Conservation (phyloP, 148 eudicot species). For the Vaccinium corymbosum region DNA sequence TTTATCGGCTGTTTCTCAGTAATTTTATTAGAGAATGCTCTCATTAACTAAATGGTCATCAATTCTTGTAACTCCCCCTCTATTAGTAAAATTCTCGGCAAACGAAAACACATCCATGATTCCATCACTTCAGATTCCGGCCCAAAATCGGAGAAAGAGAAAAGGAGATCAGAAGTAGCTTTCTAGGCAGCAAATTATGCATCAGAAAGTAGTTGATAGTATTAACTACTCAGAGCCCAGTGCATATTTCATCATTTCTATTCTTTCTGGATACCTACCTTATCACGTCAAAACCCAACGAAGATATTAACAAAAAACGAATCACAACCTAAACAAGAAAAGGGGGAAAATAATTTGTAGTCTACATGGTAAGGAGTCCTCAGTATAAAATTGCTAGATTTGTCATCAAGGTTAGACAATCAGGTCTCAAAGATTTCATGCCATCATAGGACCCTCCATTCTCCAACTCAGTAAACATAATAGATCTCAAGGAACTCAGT, state of each 20-base stretch:
- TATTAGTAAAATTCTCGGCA: neutral
- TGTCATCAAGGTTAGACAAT: conserved; percentile 46
- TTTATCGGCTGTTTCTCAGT: no score
- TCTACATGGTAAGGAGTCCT: conserved; percentile 19
- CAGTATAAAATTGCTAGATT: conserved; percentile 38
- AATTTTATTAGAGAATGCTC: no score
- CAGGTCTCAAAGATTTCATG: conserved; percentile 59
- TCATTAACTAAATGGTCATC: no score
- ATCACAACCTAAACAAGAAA: neutral
- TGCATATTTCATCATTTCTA: neutral
- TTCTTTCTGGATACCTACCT: neutral
- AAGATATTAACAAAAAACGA: neutral
- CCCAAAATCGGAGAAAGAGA: neutral
- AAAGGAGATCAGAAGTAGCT: neutral
- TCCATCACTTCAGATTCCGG: neutral
- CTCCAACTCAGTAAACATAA: neutral
- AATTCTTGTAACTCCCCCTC: no score
- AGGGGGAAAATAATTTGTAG: neutral
- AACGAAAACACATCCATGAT: neutral
- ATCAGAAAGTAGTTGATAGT: neutral
- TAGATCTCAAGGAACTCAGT: neutral
- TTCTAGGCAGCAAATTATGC: neutral
- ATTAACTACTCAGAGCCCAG: conserved; percentile 7
- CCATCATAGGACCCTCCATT: conserved; percentile 32
- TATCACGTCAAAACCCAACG: neutral